A percentile compares a stretch with the other conserved stretches of the same genome.
Conservation (phyloP, 2,329 filamentous ascomycete species). For the Aureobasidium sp. region DNA sequence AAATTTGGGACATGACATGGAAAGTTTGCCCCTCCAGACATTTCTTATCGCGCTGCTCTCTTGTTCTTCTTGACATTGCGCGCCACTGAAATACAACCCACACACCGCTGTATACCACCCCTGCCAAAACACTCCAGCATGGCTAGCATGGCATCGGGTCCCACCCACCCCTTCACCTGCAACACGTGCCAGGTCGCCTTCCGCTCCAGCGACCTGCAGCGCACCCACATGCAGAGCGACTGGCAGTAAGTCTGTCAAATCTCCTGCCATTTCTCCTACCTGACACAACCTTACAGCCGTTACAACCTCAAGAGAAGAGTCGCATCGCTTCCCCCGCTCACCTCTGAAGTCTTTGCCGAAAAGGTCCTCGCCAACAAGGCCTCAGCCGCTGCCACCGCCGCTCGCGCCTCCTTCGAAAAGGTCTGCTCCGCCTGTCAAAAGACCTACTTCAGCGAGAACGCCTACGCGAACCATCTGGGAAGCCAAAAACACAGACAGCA, state of each 20-base stretch:
- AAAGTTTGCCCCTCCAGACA: constrained; percentile 13
- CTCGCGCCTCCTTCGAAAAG: constrained; percentile 83
- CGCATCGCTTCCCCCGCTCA: constrained; percentile 80
- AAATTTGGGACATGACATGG: constrained; percentile 5
- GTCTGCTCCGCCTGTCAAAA: constrained; percentile 76
- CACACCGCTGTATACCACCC: background rate
- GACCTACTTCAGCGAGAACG: constrained; percentile 94
- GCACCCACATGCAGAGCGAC: constrained; percentile 94
- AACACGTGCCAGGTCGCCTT: constrained; percentile 98
- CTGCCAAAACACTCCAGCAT: background rate
- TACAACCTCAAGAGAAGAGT: constrained; percentile 96
- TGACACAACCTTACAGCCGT: constrained; percentile 48
- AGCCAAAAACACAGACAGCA: constrained; percentile 83
- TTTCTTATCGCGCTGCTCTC: constrained; percentile 5
- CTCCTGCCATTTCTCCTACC: background rate
- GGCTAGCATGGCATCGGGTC: constrained; percentile 12
- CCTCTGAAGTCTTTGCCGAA: constrained; percentile 88
- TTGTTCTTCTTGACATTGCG: background rate
- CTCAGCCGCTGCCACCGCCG: constrained; percentile 72
- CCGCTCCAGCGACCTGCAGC: constrained; percentile 84
- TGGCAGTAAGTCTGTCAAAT: constrained; percentile 72
- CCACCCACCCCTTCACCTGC: constrained; percentile 84
- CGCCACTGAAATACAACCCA: background rate
- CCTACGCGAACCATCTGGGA: constrained; percentile 83
- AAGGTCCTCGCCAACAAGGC: constrained; percentile 92